These are phyloP conservation scores for Tubosaeta brunneosetosa DNA, from an alignment of 768 basidiomycete species.

Conservation along the genomic window DNA sequence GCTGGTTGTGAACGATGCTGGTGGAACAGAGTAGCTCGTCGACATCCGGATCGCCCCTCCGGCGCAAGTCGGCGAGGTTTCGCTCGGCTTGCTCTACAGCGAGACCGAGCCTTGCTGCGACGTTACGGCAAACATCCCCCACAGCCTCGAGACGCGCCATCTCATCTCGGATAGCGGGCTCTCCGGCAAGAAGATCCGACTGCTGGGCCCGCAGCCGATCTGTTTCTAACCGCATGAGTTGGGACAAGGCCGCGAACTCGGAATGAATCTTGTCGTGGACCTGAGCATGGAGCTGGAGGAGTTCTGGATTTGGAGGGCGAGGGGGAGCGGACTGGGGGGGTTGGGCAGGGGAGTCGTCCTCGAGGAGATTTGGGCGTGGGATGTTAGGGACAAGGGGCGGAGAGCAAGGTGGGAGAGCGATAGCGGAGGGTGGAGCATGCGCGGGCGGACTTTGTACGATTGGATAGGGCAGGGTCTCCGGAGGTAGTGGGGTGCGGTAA, in stretches of 20 bases:
- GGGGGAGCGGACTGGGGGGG: constrained; percentile 50
- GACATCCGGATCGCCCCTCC: constrained; percentile 86
- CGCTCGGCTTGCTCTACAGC: constrained; percentile 66
- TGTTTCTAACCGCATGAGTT: constrained; percentile 58
- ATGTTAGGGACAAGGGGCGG: constrained; percentile 6
- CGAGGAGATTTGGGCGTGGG: constrained; percentile 55
- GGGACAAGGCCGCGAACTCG: constrained; percentile 66
- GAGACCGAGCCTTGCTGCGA: constrained; percentile 59
- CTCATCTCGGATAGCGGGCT: constrained; percentile 94
- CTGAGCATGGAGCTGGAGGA: constrained; percentile 71
- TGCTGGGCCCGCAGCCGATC: constrained; percentile 79
- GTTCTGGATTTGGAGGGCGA: constrained; percentile 86
- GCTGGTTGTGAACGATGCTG: constrained; percentile 97
- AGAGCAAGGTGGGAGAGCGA: constrained; percentile 16
- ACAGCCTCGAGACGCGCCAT: constrained; percentile 94
- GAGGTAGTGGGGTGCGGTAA: constrained; percentile 25
- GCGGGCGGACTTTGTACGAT: constrained; percentile 27
- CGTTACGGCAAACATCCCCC: constrained; percentile 80
- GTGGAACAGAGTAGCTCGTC: constrained; percentile 97
- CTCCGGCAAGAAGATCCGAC: constrained; percentile 79
- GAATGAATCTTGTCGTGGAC: constrained; percentile 72
- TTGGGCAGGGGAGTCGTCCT: constrained; percentile 46
- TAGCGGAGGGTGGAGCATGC: constrained; percentile 21
- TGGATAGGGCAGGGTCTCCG: constrained; percentile 23
- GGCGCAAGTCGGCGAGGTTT: constrained; percentile 70